Evolutionary conservation across 371 early-diverging fungal species (phyloP).

Genomic region (Mucor sp.): DNA sequence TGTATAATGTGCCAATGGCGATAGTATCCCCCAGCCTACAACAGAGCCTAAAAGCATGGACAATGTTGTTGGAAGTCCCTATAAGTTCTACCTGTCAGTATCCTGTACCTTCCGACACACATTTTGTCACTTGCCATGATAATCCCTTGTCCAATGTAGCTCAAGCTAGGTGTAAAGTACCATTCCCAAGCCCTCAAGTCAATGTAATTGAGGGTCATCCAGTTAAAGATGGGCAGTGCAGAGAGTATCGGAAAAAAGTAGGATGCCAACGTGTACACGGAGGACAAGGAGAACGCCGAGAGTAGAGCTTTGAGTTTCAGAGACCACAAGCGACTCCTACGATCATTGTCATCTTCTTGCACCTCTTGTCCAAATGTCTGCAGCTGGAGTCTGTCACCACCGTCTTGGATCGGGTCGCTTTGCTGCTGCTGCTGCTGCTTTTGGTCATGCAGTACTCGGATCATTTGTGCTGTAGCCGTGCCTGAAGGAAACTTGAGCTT

Average conservation of each 20-base stretch:
- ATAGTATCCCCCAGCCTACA: conserved; percentile 77
- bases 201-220: conserved; percentile 42
- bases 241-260: conserved; percentile 64
- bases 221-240: conserved; percentile 69
- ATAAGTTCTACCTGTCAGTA: not conserved
- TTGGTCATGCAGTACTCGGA: conserved; percentile 63
- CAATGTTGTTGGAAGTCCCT: conserved; percentile 71
- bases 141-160: conserved; percentile 79
- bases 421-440: too few species aligned
- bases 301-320: conserved; percentile 55
- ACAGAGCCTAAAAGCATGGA: conserved; percentile 75
- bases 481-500: conserved; percentile 84
- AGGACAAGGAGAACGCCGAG: conserved; percentile 59
- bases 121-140: conserved; percentile 59
- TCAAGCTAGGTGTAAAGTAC: conserved; percentile 74
- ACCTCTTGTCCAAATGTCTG: not conserved
- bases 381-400: not conserved
- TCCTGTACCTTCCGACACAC: too few species aligned
- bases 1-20: conserved; percentile 61
- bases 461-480: conserved; percentile 86
- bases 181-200: conserved; percentile 65
- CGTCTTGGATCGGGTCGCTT: not conserved
- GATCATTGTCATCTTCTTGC: not conserved
- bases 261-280: conserved; percentile 62
- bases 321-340: not conserved